These are phyloP conservation scores for Coniochaeta pulveracea DNA, from an alignment of 2,329 filamentous ascomycete species.

Conservation along the genomic window DNA sequence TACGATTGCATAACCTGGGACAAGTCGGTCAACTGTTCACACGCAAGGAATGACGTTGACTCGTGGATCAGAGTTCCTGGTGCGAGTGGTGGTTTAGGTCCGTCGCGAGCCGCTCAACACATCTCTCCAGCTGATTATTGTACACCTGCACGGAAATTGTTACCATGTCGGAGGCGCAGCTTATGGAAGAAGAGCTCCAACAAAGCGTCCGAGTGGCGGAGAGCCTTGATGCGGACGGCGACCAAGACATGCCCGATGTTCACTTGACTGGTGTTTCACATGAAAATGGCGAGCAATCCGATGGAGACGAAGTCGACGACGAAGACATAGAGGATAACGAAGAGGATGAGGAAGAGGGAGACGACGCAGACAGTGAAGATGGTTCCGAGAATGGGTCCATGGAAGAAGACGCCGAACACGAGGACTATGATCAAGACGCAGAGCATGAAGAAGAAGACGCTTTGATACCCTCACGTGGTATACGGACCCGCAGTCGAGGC, in stretches of 20 bases:
- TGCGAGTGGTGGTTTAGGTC: too few species aligned
- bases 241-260: slow-evolving; percentile 14
- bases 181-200: slow-evolving; percentile 46
- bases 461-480: not conserved
- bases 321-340: slow-evolving; percentile 11
- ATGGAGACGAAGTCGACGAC: slow-evolving; percentile 8
- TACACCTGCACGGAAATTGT: too few species aligned
- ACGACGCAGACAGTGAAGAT: slow-evolving; percentile 15
- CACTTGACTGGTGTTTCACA: not conserved
- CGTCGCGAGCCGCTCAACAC: too few species aligned
- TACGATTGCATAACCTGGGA: too few species aligned
- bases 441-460: slow-evolving; percentile 17
- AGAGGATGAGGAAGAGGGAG: slow-evolving; percentile 21
- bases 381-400: slow-evolving; percentile 14
- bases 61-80: too few species aligned
- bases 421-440: slow-evolving; percentile 10
- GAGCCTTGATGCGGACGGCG: slow-evolving; percentile 22
- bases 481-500: not conserved
- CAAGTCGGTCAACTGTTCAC: too few species aligned
- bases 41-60: too few species aligned
- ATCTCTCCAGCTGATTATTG: too few species aligned
- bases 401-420: slow-evolving; percentile 8
- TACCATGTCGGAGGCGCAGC: slow-evolving; percentile 38
- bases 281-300: slow-evolving; percentile 11
- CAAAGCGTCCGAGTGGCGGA: slow-evolving; percentile 42